Base-by-base conservation (phyloP, 164 flowering plant species). In the Dillenia suffruticosa region DNA sequence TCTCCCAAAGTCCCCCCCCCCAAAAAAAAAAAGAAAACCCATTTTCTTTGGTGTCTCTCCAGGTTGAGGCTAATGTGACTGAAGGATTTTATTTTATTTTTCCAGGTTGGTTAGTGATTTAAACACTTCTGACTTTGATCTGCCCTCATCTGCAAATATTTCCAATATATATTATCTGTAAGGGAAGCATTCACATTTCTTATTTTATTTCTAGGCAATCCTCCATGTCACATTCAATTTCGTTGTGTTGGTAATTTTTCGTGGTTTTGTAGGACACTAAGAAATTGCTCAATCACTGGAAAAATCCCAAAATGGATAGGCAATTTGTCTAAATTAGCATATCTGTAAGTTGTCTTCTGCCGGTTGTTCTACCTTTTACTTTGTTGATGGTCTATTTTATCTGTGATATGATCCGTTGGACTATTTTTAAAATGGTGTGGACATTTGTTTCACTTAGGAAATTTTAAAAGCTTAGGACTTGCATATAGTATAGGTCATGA, bases 61-160 rank as follows among this genome's bases (percentile, higher is more conserved):
- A 50, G 15, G 7, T 22, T 22, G 17, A 9, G 5, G 5, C 22
- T 51, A 51, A n/a, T 51, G 54, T 19, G 19, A n/a, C 14, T 51
- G 22, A 9, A n/a, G 6, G 54, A 51, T 51, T 7, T 51, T 51
- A 17, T 51, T 51, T 17, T 51, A 19, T 51, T 9, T 14, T n/a
- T 51, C 17, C 54, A 51, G 54, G 54, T 51, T 17, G 54, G 54
- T 51, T 51, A 51, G 54, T 14, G 54, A 51, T 2, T n/a, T 51
- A 51, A 51, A n/a, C 17, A 51, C 10, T 22, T 11, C 4, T n/a
- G 54, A 15, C 5, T 3, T 10, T 5, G 10, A 10, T 9, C 17
- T 51, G 9, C 54, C 54, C 9, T 8, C 12, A 1, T 51, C 17
- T 17, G 15, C 17, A 51, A 51, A 51, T n/a, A n/a, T 51, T 7